Evolutionary conservation across 495 filamentous ascomycete species (phyloP), one percentile per base, ranked within the genome.

Genomic region (Elaphomyces granulatus): DNA sequence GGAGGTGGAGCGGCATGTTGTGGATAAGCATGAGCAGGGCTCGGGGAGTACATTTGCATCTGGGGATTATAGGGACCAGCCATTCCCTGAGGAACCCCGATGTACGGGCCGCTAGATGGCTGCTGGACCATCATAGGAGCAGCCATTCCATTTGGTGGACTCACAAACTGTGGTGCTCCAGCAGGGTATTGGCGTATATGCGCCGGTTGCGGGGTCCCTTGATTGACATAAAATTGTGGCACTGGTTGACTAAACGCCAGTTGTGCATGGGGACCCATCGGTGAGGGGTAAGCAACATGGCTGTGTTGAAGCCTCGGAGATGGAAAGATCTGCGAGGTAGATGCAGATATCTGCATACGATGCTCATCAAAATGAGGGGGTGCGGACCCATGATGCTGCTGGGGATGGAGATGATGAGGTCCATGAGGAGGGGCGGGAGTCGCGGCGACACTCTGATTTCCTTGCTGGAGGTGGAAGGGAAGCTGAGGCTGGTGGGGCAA

Each of bases 101-200:
- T 70, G 34, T 68, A 74, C 15, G 65, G 62, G 20, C 71, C 69
- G 38, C 61, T 63, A 20, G 80, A 81, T 20, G 75, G 74, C 33
- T 79, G 78, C 50, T 80, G 83, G 44, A 84, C 77, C 83, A 90
- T 87, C 70, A 88, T 80, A 1, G 79, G 78, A 20, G 72, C 78
- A 53, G 83, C 79, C 47, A 76, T 77, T 6, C 67, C 63, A 34
- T 68, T 73, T 43, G 80, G 80, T 17, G 72, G 60, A 43, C 62
- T 74, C 32, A 80, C 64, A 44, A 81, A 87, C 42, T 80, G 81
- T 28, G 64, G 61, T 7, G 65, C 65, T 20, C 67, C 75, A 46
- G 73, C 71, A 10, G 56, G 63, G 33, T 64, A 63, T 32, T 60
- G 64, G 33, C 63, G 49, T 42, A 66, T 58, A 15, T 59, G 62